These are phyloP conservation scores for Naganishia kalamii DNA, from an alignment of 768 basidiomycete genomes.

Conservation along the genomic window DNA sequence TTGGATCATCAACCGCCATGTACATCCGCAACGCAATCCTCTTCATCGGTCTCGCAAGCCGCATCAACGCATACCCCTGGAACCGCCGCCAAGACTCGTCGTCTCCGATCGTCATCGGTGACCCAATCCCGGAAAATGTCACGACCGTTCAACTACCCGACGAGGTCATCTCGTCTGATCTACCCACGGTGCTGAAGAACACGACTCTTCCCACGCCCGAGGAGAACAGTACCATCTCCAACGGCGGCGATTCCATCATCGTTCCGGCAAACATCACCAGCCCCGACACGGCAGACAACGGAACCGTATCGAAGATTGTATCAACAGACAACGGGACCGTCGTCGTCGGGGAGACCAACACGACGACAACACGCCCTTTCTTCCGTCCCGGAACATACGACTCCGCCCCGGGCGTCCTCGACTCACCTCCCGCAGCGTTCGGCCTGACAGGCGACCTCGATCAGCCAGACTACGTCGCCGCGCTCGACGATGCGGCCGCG, in stretches of 20 bases:
- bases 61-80: not conserved
- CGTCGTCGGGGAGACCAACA: not conserved
- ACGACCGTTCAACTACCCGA: not conserved
- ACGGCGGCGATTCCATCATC: not conserved
- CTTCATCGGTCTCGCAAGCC: not conserved
- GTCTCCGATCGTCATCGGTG: too few relatives aligned
- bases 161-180: not conserved
- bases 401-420: not conserved
- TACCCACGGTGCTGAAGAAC: not conserved
- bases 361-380: not conserved
- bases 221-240: not conserved
- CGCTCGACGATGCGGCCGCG: not conserved
- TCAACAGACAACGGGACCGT: not conserved
- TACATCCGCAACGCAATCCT: not conserved
- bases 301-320: not conserved
- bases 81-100: not conserved
- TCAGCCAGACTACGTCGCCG: not conserved
- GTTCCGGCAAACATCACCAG: not conserved
- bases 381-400: slow-evolving; percentile 1
- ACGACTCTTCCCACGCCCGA: not conserved
- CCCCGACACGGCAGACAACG: not conserved
- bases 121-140: too few relatives aligned
- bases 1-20: not conserved
- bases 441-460: not conserved
- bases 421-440: not conserved